Percentiles rank a stretch among this genome's conserved stretches.
phyloP scores from a whole-genome alignment of 768 basidiomycete species.

The Paxillus ammoniavirescens region DNA sequence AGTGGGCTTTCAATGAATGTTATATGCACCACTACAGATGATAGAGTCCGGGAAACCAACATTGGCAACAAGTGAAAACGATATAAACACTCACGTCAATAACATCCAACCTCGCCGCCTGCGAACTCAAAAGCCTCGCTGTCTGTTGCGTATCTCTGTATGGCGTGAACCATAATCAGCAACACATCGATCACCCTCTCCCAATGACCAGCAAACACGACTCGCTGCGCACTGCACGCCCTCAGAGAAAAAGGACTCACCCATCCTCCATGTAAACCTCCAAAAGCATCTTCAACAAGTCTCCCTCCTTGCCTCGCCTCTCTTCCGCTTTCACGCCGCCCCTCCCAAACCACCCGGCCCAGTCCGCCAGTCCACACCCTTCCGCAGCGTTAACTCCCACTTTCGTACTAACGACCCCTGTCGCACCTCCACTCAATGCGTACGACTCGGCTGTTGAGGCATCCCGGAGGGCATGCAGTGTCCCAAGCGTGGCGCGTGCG shows the following conservation, averaged over 20 bases:
- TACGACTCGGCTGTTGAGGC: constrained; percentile 80
- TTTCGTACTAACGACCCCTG: constrained; percentile 58
- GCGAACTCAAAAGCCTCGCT: constrained; percentile 71
- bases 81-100: constrained; percentile 56
- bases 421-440: constrained; percentile 73
- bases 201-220: background rate
- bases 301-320: constrained; percentile 48
- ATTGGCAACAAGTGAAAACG: background rate
- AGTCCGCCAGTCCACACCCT: constrained; percentile 41
- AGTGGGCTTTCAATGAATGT: too few species aligned
- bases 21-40: too few species aligned
- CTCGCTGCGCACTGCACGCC: too few species aligned
- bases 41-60: background rate
- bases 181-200: background rate
- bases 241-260: constrained; percentile 41
- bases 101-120: constrained; percentile 75
- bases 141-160: constrained; percentile 57
- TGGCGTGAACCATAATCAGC: background rate
- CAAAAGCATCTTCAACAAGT: constrained; percentile 66
- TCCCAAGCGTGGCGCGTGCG: constrained; percentile 50
- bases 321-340: constrained; percentile 39
- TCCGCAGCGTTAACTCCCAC: constrained; percentile 53
- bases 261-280: constrained; percentile 81
- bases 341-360: constrained; percentile 36
- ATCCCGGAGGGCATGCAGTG: constrained; percentile 70